Conservation (phyloP, 2,329 filamentous ascomycete species). For the Fusarium brachygibbosum region DNA sequence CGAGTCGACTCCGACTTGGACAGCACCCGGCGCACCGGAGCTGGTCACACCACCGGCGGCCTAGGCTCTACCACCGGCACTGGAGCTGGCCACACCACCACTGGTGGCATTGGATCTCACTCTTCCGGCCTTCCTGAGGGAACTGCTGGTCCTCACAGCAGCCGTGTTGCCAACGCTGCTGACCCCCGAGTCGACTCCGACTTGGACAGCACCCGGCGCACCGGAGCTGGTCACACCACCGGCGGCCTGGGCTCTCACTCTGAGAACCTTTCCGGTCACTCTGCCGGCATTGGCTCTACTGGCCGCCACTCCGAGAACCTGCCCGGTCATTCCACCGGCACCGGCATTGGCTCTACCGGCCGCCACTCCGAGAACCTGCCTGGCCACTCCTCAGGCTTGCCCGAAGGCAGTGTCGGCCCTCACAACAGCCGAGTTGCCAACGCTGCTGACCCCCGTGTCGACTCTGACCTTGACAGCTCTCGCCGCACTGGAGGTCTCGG, state of each 20-base stretch:
- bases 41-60: not conserved
- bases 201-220: slow-evolving; percentile 54
- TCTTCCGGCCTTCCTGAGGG: slow-evolving; percentile 38
- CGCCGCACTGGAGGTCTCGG: slow-evolving; percentile 23
- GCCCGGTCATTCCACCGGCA: not conserved
- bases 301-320: slow-evolving; percentile 3
- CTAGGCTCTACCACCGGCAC: slow-evolving; percentile 45
- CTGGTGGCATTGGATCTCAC: slow-evolving; percentile 39
- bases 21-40: slow-evolving; percentile 50
- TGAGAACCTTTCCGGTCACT: not conserved
- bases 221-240: not conserved
- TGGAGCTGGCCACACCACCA: no score
- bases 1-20: slow-evolving; percentile 67
- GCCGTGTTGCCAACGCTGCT: slow-evolving; percentile 62
- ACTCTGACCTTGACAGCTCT: slow-evolving; percentile 64
- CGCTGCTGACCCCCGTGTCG: slow-evolving; percentile 66
- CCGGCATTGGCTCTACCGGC: not conserved
- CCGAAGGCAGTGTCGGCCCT: slow-evolving; percentile 55
- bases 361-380: slow-evolving; percentile 7
- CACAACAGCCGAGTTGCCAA: slow-evolving; percentile 62
- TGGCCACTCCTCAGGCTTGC: slow-evolving; percentile 18
- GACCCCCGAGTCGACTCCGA: slow-evolving; percentile 69
- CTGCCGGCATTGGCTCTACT: not conserved
- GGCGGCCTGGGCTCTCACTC: not conserved
- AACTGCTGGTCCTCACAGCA: slow-evolving; percentile 60